These are phyloP conservation scores for Aspergillus texensis DNA, from an alignment of 2,329 filamentous ascomycete species.

Conservation along the genomic window DNA sequence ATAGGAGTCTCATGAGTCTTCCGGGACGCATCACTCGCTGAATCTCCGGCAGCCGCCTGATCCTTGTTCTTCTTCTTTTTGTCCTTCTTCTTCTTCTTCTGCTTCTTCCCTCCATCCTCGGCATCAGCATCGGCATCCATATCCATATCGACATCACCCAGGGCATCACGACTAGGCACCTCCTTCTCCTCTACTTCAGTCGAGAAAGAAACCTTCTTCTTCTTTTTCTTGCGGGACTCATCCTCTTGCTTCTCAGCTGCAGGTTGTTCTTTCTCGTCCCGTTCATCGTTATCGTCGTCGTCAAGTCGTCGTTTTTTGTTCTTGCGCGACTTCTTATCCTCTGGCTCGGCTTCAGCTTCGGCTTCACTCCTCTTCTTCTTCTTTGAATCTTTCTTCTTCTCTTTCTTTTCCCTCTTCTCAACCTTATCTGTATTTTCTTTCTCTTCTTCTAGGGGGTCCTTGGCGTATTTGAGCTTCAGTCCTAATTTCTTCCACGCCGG, in stretches of 20 bases:
- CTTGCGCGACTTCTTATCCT: conserved; percentile 28
- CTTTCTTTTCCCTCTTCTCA: conserved; percentile 7
- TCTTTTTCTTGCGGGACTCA: conserved; percentile 17
- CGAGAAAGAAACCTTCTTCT: conserved; percentile 67
- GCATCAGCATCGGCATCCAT: conserved; percentile 8
- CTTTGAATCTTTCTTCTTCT: conserved; percentile 11
- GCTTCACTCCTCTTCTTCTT: background rate
- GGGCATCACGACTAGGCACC: conserved; percentile 48
- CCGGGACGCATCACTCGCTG: conserved; percentile 7
- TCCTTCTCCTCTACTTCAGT: conserved; percentile 64
- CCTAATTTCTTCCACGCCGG: conserved; percentile 65
- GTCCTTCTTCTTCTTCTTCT: conserved; percentile 30
- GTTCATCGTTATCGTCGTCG: conserved; percentile 23
- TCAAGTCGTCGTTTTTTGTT: conserved; percentile 21
- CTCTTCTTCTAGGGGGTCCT: conserved; percentile 28
- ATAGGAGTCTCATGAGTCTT: conserved; percentile 54
- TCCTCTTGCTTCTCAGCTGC: conserved; percentile 10
- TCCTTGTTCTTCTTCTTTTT: conserved; percentile 36
- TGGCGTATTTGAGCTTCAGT: conserved; percentile 60
- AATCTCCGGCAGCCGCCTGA: conserved; percentile 19
- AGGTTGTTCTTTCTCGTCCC: conserved; percentile 20
- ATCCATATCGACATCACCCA: conserved; percentile 3
- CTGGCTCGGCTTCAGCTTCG: background rate
- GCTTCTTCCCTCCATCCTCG: conserved; percentile 23
- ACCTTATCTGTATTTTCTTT: conserved; percentile 21